These are phyloP conservation scores for Noccaea bulbosa DNA, from an alignment of 345 rosid species.

Conservation along the genomic window DNA sequence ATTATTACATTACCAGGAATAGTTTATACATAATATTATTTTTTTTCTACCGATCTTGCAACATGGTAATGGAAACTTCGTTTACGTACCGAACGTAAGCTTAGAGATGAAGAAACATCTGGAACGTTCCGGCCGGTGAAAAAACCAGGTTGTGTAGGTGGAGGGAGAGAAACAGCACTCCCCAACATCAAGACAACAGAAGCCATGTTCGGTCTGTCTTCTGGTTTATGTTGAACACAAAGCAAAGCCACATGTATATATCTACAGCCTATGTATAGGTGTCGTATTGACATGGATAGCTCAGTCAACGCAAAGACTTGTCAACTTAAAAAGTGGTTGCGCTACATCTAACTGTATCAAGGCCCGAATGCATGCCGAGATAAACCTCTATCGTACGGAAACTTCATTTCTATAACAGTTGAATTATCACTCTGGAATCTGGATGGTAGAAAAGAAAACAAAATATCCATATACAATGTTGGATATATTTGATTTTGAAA, in stretches of 20 bases:
- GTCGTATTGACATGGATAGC: neutral
- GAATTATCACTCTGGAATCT: neutral
- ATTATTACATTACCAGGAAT: conserved; percentile 11
- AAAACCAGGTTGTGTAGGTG: conserved; percentile 32
- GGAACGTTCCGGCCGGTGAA: conserved; percentile 30
- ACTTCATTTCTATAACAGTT: neutral
- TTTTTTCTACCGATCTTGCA: conserved; percentile 33
- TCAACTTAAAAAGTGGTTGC: neutral
- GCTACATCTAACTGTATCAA: neutral
- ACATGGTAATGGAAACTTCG: conserved; percentile 32
- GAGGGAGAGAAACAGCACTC: conserved; percentile 31
- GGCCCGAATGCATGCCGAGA: conserved; percentile 11
- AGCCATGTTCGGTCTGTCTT: conserved; percentile 38
- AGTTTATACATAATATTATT: neutral
- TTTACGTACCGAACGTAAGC: conserved; percentile 29
- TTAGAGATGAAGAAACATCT: conserved; percentile 35
- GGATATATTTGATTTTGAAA: too few species aligned
- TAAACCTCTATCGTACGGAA: neutral
- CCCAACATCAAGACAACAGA: conserved; percentile 39
- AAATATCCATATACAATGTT: too few species aligned
- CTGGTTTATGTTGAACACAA: conserved; percentile 42
- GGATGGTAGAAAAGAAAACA: neutral
- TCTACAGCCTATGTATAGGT: neutral
- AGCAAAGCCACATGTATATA: conserved; percentile 38
- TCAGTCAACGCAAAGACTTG: conserved; percentile 4